Evolutionary conservation across 805 yeast genomes (phyloP), one percentile per base, ranked within the genome.

Genomic region (Candida coquimbonensis): DNA sequence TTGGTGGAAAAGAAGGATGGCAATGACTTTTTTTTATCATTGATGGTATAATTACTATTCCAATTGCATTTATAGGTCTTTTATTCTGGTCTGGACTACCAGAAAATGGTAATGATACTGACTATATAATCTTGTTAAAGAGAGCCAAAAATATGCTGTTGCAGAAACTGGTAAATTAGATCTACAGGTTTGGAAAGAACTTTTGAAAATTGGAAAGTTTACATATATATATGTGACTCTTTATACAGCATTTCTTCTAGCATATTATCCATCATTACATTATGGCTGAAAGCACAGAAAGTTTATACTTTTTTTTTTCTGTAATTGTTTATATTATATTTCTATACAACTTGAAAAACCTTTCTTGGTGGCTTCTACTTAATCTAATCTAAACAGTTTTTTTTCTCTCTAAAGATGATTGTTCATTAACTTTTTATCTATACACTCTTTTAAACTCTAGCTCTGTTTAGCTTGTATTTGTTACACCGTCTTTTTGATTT

Each of bases 1-100:
- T 57, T 6, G 59, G 58, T 38, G 80, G 80, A 3, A 56, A 69
- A 17, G 69, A 70, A 8, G 74, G 79, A 17, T 80, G 86, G 86
- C 72, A 78, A 60, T 80, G 85, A 85, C 73, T 78, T 63, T 80
- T 77, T 53, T 80, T 77, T 53, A 38, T 45, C n/a, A 42, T 45
- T 42, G 48, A 45, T 42, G 48, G 48, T 27, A 39, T 45, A 9
- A 32, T 45, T 13, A 45, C 48, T 8, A 6, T 42, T 21, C 45
- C 48, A 9, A 31, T 42, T 24, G 48, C 37, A 5, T 16, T 45
- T 4, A 21, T 41, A 3, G 48, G 44, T 3, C 35, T 41, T 14
- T 17, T 17, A 17, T 17, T 17, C 19, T 17, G 19, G 19, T 3
- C 19, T 17, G 19, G 19, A 17, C 39, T 16, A 19, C 48, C 48